Base-by-base conservation (phyloP, 2,329 filamentous ascomycete genomes). In the Claviceps monticola region DNA sequence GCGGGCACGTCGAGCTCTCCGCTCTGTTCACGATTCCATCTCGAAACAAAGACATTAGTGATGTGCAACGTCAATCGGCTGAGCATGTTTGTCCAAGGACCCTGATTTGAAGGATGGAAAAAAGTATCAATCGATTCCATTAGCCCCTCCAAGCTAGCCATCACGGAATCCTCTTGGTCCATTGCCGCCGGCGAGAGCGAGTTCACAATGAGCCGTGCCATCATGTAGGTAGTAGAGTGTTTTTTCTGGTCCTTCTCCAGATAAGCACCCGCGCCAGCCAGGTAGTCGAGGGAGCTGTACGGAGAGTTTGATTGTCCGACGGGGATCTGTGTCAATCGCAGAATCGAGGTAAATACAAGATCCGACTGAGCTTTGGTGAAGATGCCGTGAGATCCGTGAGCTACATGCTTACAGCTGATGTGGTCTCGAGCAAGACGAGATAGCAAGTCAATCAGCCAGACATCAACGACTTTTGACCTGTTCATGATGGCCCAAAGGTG, bases 61-160 rank as follows among this genome's bases (percentile, higher is more conserved):
- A 98, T 74, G 66, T 95, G 95, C 64, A 90, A 90, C 5, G 93
- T 87, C 51, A 98, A 75, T 66, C 97, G 91, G 3, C 89, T 85
- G 44, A 98, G 72, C 57, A 91, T 86, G 60, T 82, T 88, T 1
- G 91, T 95, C 93, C 93, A 98, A 14, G 74, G 74, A 14, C 93
- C 93, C 50, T 91, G 87, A 66, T 98, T 98, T 2, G 93, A 98
- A 2, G 93, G 93, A 61, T 98, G 93, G 74, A 96, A 98, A 68
- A 98, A 98, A 0, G 93, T 98, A 66, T 98, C 93, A 46, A 97
- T 85, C 2, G 90, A 93, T 66, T 97, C 86, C 58, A 98, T 86
- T 50, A 98, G 74, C 0, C 88, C 91, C 66, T 98, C 91, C 5
- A 98, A 76, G 57, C 86, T 88, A 37, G 84, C 80, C 60, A 98